Evolutionary conservation across 306 rosid species (phyloP), one percentile per base, ranked within the genome.

Genomic region (Gastrolobium bilobum): DNA sequence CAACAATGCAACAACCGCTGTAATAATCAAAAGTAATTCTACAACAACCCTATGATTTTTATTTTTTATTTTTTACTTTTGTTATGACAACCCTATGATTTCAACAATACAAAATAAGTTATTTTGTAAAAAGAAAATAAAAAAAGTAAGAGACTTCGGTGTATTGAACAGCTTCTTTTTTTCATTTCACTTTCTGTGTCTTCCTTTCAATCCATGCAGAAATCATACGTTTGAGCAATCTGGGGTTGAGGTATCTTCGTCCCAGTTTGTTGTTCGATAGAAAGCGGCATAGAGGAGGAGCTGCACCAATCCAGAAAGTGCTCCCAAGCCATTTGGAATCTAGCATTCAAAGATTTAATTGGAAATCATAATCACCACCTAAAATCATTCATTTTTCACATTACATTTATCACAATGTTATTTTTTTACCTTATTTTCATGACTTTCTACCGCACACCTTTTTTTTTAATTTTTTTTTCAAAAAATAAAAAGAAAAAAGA

Each of bases 261-360:
- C 73, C 97, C 93, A 84, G 0, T 56, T 50, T 0, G 95, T 93
- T 14, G 90, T 58, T 75, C 60, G 48, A 83, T 93, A 93, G 86
- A 79, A 93, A 4, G 37, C 2, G n/a, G 77, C 88, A 40, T 87
- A 93, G 4, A 93, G 78, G 15, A 88, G 33, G 50, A 94, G 89
- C 73, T 94, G 98, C 29, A 46, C 4, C 78, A 91, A 60, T 35
- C 93, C 97, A 4, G 88, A 86, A 51, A 88, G 2, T 11, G 97
- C 53, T 74, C 97, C 97, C 82, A 92, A 71, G 1, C 87, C 75
- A 75, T 94, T 94, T 0, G 89, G 89, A 75, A 86, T 0, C 89
- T 86, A 35, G 13, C 52, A 75, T 74, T 20, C 38, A 56, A 56
- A 82, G 39, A 77, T 54, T 40, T n/a, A 51, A 39, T 76, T 30